Base-by-base conservation (phyloP, 345 rosid genomes). In the Lepidium aucheri region DNA sequence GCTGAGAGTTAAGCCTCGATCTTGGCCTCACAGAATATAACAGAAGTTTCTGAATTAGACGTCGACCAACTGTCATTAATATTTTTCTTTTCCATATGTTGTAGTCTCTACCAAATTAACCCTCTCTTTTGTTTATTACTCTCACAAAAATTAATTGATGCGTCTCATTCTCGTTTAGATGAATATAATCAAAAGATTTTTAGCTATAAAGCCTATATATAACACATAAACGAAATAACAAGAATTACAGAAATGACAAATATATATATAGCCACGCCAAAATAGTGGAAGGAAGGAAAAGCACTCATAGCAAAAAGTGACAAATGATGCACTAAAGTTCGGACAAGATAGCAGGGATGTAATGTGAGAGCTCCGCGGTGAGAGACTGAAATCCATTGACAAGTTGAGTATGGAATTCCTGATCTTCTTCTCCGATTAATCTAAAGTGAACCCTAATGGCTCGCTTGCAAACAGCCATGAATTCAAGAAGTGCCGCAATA, bases 391-490 rank as follows among this genome's bases (percentile, higher is more conserved):
- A 95, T 42, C 99, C 99, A 33, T 95, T 95, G 67, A 95, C 96
- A 41, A 95, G 96, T 74, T 95, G 99, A 14, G 97, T 95, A 84
- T 95, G 97, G 71, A 95, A 95, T 60, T 95, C 99, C 60, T 91
- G 97, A 75, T 91, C 99, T 74, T 95, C 97, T 61, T 91, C 97
- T 40, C 99, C 99, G 1, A 95, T 95, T 74, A 95, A 76, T 56
- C 97, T 84, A 67, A 78, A 83, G 78, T 95, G 99, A 13, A 95
- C 96, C 36, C 99, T 84, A 15, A 95, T 91, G 22, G 97, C 99
- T 33, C 99, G 89, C 81, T 94, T 94, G 72, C 99, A 95, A 54
- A 94, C 99, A 1, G 96, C 99, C 99, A 91, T 94, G 82, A 91
- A 94, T 74, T 91, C 99, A 6, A 89, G 95, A 16, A 91, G 86